Base-by-base conservation (phyloP, 805 yeast genomes). In the Blastobotrys mokoenaii region DNA sequence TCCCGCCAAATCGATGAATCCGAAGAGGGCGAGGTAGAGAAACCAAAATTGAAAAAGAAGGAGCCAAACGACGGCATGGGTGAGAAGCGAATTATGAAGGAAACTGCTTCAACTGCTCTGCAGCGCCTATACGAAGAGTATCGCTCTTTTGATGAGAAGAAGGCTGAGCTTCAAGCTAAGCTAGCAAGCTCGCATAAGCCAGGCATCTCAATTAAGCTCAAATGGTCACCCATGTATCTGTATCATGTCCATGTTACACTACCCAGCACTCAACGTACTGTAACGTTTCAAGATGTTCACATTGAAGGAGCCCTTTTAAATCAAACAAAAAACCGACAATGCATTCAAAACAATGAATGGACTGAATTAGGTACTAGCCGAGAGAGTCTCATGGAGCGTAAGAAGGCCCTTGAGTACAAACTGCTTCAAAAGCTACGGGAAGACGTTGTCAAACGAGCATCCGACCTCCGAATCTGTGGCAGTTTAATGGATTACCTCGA, bases 401-500 rank as follows among this genome's bases (percentile, higher is more conserved):
- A 87, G 2, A 66, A 67, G 11, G 54, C 54, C 1, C 79, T 77
- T 46, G 96, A 89, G 58, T 64, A 64, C 1, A 52, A 48, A 1
- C 69, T 86, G 5, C 62, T 87, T 4, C 68, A 69, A 3, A 59
- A 62, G 1, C 66, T 88, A 32, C 71, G 77, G 33, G 47, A 49
- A 2, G 62, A 67, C 35, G 74, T 82, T 1, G 58, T 84, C 1
- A 60, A 60, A 0, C 57, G 66, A 33, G 67, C 77, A 18, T 53
- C 68, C 1, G 64, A 67, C 1, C 65, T 87, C 2, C 67, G 94
- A 35, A 53, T 61, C 33, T 65, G 76, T 45, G 66, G 84, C 43
- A 59, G 69, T 44, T 54, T 69, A 35, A 62, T 80, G 22, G 95
- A 87, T 50, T 72, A 73, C 42, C 54, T 89, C 4, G 98, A 90